These are phyloP conservation scores for Ilyonectria destructans DNA, from an alignment of 2,329 filamentous ascomycete genomes.

Conservation along the genomic window DNA sequence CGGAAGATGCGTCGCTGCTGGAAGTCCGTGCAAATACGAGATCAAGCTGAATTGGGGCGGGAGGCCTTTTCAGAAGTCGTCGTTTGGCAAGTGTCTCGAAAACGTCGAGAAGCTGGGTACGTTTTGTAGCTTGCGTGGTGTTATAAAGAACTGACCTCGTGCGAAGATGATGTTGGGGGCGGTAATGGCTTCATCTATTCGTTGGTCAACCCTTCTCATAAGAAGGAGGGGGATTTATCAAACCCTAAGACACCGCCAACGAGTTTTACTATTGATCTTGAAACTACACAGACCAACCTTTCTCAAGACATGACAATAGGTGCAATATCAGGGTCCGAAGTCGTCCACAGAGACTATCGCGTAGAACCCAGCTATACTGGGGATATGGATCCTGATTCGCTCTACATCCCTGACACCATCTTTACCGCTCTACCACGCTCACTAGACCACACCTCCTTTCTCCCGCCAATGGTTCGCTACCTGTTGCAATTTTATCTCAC, in stretches of 20 bases:
- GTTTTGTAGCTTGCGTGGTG: not conserved
- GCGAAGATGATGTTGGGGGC: not conserved
- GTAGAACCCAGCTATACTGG: not conserved
- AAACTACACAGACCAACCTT: not conserved
- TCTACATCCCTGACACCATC: not conserved
- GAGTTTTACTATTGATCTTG: not conserved
- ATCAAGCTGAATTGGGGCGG: slow-evolving; percentile 37
- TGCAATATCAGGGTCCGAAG: not conserved
- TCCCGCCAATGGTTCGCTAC: slow-evolving; percentile 33
- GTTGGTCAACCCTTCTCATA: not conserved
- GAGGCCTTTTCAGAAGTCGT: slow-evolving; percentile 34
- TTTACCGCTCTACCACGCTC: not conserved
- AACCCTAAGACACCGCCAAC: not conserved
- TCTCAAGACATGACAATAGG: not conserved
- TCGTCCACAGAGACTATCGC: not conserved
- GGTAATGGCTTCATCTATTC: slow-evolving; percentile 31
- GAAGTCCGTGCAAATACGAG: slow-evolving; percentile 31
- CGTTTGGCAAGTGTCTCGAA: slow-evolving; percentile 32
- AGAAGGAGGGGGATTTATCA: no score
- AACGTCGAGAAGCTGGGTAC: slow-evolving; percentile 23
- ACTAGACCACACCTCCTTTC: not conserved
- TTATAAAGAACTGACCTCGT: not conserved
- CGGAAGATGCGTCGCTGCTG: slow-evolving; percentile 29
- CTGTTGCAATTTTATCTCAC: slow-evolving; percentile 38
- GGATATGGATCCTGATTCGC: not conserved